Evolutionary conservation across 345 rosid species (phyloP), one percentile per base, ranked within the genome.

Genomic region (Clarkia xantiana): DNA sequence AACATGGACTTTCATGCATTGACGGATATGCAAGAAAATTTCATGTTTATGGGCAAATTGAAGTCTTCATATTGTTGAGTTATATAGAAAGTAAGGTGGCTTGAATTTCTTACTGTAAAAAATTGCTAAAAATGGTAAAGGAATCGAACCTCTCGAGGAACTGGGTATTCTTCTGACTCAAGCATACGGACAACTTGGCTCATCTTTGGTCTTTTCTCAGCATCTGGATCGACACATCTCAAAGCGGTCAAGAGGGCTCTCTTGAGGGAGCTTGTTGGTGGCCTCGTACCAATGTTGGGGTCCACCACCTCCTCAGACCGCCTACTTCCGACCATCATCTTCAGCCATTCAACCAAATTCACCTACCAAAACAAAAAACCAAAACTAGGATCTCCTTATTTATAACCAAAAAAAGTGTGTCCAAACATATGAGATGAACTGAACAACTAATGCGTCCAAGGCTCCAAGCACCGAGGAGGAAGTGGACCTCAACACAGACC

Each of bases 191-290:
- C 73, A 9, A 64, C 73, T 54, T 69, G 73, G 18, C 69, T 46
- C 73, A 69, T 69, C 57, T 64, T 69, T 7, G 69, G 73, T 53
- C 73, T 60, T 57, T 61, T 69, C 34, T 64, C 63, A 23, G 69
- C 56, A 53, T 69, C 69, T 1, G 66, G 69, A 60, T 69, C 73
- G 18, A 69, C 66, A 18, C 69, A 69, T 47, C 73, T 69, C 54
- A 69, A 45, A 40, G 69, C 69, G 15, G 69, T 69, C 66, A 69
- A 53, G n/a, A 69, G 66, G 20, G 66, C 63, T 1, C 73, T 64
- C 47, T 69, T 69, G n/a, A 69, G 63, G 43, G 63, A 62, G 45
- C 69, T 64, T 44, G 69, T 69, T 45, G 73, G 49, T 45, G 73
- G 69, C 54, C 51, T 64, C 3, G 11, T 54, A 52, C 59, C 73